A percentile compares a stretch with the other conserved stretches of the same genome.
Conservation (phyloP, 1,284 basidiomycete species). For the Microbotryomycetes sp. region DNA sequence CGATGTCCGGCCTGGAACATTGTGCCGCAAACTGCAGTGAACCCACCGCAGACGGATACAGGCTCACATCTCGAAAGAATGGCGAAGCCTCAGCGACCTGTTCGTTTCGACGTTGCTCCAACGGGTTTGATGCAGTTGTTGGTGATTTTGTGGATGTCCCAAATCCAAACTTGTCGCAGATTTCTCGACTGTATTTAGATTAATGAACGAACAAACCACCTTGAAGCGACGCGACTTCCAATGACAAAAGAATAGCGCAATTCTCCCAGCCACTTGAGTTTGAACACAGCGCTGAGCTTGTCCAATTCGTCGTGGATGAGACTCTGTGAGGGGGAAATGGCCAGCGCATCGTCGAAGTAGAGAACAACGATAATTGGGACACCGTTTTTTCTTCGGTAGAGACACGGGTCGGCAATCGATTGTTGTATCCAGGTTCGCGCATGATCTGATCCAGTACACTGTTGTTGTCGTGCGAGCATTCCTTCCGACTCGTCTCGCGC, state of each 20-base stretch:
- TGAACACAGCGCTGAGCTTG: background rate
- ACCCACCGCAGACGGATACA: constrained; percentile 6
- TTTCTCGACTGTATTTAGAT: constrained; percentile 3
- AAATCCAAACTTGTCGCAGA: background rate
- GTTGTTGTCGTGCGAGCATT: too few relatives aligned
- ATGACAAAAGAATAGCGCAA: background rate
- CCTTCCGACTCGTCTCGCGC: too few relatives aligned
- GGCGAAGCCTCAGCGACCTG: background rate
- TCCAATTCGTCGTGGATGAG: background rate
- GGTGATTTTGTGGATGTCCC: background rate
- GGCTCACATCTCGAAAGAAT: background rate
- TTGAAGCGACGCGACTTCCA: background rate
- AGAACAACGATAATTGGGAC: background rate
- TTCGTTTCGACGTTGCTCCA: background rate
- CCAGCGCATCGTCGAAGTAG: constrained; percentile 5
- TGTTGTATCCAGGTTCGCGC: too few relatives aligned
- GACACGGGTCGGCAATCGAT: too few relatives aligned
- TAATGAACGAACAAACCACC: background rate
- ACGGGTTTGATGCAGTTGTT: background rate
- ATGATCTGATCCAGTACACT: too few relatives aligned
- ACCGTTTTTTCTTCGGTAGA: too few relatives aligned
- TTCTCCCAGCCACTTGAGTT: background rate
- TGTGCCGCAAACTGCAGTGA: constrained; percentile 7
- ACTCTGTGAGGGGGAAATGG: background rate
- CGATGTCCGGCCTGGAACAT: constrained; percentile 5